Evolutionary conservation across 2,329 filamentous ascomycete species (phyloP).

Genomic region (Orbilia ellipsospora): DNA sequence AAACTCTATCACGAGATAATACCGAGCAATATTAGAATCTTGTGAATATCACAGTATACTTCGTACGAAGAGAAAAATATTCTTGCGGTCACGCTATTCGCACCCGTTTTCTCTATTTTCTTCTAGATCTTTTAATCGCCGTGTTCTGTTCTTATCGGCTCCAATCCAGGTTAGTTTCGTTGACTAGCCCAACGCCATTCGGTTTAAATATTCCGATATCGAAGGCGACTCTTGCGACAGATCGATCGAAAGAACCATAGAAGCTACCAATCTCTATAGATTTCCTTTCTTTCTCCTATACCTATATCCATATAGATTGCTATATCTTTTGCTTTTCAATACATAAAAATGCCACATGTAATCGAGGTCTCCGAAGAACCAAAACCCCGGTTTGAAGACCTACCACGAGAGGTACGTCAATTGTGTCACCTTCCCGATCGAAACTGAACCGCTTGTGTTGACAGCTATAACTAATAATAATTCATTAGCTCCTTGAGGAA

Average conservation of each 20-base stretch:
- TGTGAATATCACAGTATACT: too few relatives aligned
- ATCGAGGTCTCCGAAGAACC: constrained; percentile 27
- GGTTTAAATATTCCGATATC: constrained; percentile 29
- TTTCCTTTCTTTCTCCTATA: constrained; percentile 22
- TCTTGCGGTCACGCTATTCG: constrained; percentile 26
- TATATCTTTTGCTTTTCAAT: neutral
- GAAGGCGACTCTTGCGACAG: constrained; percentile 13
- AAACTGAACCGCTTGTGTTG: constrained; percentile 12
- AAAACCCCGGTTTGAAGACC: constrained; percentile 32
- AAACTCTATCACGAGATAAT: too few relatives aligned
- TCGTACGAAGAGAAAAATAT: neutral
- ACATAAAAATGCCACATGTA: constrained; percentile 40
- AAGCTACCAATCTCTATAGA: constrained; percentile 4
- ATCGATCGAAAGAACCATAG: neutral
- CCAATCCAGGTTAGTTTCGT: constrained; percentile 5
- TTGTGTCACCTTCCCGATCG: constrained; percentile 50
- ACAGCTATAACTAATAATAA: neutral
- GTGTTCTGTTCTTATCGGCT: constrained; percentile 37
- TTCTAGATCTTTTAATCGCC: neutral
- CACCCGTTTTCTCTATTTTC: constrained; percentile 7
- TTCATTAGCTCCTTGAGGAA: constrained; percentile 37
- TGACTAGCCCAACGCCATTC: neutral
- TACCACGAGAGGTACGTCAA: constrained; percentile 43
- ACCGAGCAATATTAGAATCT: too few relatives aligned
- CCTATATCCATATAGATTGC: neutral